Evolutionary conservation across 148 eudicot genomes (phyloP).

Genomic region (Euryodendron excelsum): DNA sequence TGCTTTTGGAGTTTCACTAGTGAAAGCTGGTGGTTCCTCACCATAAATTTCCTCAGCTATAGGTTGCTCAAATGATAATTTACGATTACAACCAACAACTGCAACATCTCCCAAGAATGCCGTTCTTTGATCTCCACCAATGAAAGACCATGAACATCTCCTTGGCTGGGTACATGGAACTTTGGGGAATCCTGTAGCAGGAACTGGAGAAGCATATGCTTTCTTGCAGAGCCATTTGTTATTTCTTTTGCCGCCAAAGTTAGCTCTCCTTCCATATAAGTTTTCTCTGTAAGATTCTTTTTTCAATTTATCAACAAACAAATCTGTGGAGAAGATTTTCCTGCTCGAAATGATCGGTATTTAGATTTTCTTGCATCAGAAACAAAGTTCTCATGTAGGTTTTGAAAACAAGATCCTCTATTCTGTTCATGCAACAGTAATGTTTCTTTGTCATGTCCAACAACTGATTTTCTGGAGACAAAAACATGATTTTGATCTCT

Average conservation of each 20-base stretch:
- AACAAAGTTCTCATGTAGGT: too few species aligned
- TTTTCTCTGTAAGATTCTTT: slow-evolving; percentile 11
- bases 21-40: not conserved
- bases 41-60: not conserved
- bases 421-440: too few species aligned
- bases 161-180: slow-evolving; percentile 55
- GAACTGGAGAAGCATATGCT: slow-evolving; percentile 26
- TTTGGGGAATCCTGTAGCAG: slow-evolving; percentile 17
- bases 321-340: not conserved
- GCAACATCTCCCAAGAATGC: slow-evolving; percentile 16
- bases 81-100: slow-evolving; percentile 28
- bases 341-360: slow-evolving; percentile 8
- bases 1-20: not conserved
- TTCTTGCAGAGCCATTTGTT: slow-evolving; percentile 14
- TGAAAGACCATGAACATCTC: slow-evolving; percentile 18
- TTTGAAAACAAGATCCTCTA: too few species aligned
- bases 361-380: too few species aligned
- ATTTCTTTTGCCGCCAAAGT: slow-evolving; percentile 18
- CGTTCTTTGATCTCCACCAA: slow-evolving; percentile 18
- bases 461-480: too few species aligned
- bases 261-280: slow-evolving; percentile 17
- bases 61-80: slow-evolving; percentile 40
- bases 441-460: not conserved
- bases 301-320: slow-evolving; percentile 10
- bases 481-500: too few species aligned